Evolutionary conservation across 2,329 filamentous ascomycete species (phyloP).

Genomic region (Aspergillus awamori): DNA sequence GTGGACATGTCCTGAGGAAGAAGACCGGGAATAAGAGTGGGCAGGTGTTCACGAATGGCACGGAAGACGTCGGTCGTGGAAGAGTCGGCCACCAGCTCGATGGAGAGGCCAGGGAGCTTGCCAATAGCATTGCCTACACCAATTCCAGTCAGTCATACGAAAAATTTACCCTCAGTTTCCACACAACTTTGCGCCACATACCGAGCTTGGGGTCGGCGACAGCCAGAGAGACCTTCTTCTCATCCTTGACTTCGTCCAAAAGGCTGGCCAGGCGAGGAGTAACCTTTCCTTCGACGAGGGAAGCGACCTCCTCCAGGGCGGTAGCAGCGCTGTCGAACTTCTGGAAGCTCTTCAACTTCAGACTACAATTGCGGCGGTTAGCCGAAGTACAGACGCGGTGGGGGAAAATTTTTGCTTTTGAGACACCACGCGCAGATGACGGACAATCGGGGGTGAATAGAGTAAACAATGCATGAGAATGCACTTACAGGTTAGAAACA

Average conservation of each 20-base stretch:
- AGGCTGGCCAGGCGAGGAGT: constrained; percentile 81
- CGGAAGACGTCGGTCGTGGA: constrained; percentile 87
- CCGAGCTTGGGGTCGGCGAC: constrained; percentile 91
- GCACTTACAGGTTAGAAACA: constrained; percentile 78
- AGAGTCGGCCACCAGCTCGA: constrained; percentile 81
- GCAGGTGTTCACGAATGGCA: constrained; percentile 87
- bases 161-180: not conserved
- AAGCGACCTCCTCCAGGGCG: constrained; percentile 86
- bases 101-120: constrained; percentile 84
- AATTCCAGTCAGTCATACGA: constrained; percentile 19
- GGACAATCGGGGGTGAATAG: not conserved
- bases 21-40: constrained; percentile 87
- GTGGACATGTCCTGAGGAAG: constrained; percentile 83
- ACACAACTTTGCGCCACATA: constrained; percentile 32
- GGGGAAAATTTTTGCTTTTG: constrained; percentile 31
- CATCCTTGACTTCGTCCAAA: constrained; percentile 88
- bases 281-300: constrained; percentile 91
- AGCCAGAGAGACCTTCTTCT: constrained; percentile 94
- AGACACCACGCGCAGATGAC: not conserved
- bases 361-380: constrained; percentile 51
- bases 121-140: constrained; percentile 75
- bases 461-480: constrained; percentile 1
- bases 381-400: constrained; percentile 16
- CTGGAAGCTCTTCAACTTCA: constrained; percentile 95
- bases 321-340: constrained; percentile 94